phyloP scores from a whole-genome alignment of 768 basidiomycete species.

The Auricularia cornea region DNA sequence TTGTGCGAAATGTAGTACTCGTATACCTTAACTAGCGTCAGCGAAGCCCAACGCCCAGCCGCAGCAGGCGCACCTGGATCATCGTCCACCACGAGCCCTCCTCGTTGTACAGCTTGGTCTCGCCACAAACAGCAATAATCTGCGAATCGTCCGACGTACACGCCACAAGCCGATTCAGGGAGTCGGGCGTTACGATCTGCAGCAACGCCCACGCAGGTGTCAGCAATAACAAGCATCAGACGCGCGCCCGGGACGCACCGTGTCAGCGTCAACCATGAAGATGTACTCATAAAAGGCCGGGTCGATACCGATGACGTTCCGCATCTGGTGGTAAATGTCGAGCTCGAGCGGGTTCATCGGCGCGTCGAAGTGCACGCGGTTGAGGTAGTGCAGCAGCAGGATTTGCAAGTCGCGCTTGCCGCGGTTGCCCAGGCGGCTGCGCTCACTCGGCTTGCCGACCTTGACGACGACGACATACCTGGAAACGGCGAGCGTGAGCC shows the following conservation, averaged over 20 bases:
- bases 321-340: conserved; percentile 95
- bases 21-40: conserved; percentile 44
- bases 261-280: conserved; percentile 94
- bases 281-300: conserved; percentile 97
- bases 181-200: conserved; percentile 82
- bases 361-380: conserved; percentile 87
- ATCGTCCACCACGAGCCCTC: conserved; percentile 97
- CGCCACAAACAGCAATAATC: no score
- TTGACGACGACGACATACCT: conserved; percentile 62
- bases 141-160: conserved; percentile 82
- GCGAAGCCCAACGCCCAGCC: no score
- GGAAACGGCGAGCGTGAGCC: no score
- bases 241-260: conserved; percentile 38
- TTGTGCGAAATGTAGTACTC: conserved; percentile 96
- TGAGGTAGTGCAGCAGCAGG: conserved; percentile 81
- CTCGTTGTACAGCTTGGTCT: conserved; percentile 88
- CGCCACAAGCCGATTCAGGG: conserved; percentile 87
- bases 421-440: conserved; percentile 90
- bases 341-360: conserved; percentile 91
- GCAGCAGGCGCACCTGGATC: conserved; percentile 58
- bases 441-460: conserved; percentile 89
- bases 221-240: not conserved
- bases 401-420: conserved; percentile 94
- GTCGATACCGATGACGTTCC: conserved; percentile 94
- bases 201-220: not conserved